phyloP scores from a whole-genome alignment of 78 protist genomes.

The Dictyostelium purpureum region DNA sequence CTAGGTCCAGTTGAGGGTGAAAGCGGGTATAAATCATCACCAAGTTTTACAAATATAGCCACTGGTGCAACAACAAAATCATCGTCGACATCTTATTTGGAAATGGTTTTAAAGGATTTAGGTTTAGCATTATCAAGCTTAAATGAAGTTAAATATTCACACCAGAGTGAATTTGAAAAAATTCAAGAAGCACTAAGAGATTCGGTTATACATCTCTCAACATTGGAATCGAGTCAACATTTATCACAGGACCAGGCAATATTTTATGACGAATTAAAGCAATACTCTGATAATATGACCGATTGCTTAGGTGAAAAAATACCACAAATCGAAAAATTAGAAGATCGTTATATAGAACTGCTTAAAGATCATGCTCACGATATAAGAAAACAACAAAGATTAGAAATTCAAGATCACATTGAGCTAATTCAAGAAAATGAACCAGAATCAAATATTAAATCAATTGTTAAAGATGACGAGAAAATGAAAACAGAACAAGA shows the following conservation, averaged over 20 bases:
- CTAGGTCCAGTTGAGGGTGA: not conserved
- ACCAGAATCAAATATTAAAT: not conserved
- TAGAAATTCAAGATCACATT: conserved; percentile 11
- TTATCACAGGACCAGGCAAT: not conserved
- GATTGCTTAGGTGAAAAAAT: conserved; percentile 53
- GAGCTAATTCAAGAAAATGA: not conserved
- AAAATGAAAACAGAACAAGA: not conserved
- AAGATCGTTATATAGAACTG: conserved; percentile 2
- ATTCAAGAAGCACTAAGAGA: conserved; percentile 24
- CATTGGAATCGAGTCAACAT: conserved; percentile 9
- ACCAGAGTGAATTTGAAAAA: conserved; percentile 5
- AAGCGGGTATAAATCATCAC: not conserved
- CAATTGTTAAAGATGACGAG: not conserved
- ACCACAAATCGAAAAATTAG: conserved; percentile 22
- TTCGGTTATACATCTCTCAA: not conserved
- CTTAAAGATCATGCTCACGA: conserved; percentile 16
- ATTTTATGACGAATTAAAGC: conserved; percentile 20
- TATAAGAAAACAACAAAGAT: conserved; percentile 15
- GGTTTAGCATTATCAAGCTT: not conserved
- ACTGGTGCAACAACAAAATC: no score
- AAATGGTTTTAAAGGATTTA: conserved; percentile 15
- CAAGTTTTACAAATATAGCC: not conserved
- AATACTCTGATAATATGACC: conserved; percentile 17
- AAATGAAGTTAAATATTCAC: conserved; percentile 6
- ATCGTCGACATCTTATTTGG: conserved; percentile 2